These are phyloP conservation scores for Carex pumila DNA, from an alignment of 176 grass and related monocot genomes.

Conservation along the genomic window DNA sequence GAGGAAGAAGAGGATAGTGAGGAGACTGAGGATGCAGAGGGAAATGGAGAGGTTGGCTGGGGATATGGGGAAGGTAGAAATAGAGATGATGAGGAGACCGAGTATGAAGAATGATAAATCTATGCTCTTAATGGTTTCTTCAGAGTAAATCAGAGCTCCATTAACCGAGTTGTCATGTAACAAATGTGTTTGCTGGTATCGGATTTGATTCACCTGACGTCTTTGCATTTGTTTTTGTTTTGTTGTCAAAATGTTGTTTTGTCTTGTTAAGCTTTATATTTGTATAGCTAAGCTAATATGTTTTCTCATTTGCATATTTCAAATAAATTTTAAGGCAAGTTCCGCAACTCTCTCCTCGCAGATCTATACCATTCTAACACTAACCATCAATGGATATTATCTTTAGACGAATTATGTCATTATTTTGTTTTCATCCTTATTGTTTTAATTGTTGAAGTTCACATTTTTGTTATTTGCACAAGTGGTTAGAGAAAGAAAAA, in stretches of 20 bases:
- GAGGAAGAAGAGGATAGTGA: slow-evolving; percentile 55
- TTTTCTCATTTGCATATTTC: neutral
- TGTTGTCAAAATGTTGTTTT: neutral
- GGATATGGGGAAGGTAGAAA: slow-evolving; percentile 35
- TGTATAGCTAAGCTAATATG: neutral
- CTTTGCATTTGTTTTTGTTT: slow-evolving; percentile 2
- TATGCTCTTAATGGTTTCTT: neutral
- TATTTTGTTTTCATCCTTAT: neutral
- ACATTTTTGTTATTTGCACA: neutral
- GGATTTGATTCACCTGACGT: neutral
- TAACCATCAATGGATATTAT: neutral
- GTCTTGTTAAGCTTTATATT: neutral
- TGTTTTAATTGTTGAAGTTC: neutral
- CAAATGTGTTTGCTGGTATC: neutral
- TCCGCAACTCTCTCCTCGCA: neutral
- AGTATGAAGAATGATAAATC: slow-evolving; percentile 55
- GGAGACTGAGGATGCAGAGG: slow-evolving; percentile 27
- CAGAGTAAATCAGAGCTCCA: neutral
- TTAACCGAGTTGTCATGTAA: neutral
- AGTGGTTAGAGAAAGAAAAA: neutral
- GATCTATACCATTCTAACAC: neutral
- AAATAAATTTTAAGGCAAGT: neutral
- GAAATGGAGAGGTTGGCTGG: slow-evolving; percentile 36
- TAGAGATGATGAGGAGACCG: slow-evolving; percentile 64
- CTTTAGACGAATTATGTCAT: neutral